These are phyloP conservation scores for Nicotiana paniculata DNA, from an alignment of 257 asterid genomes.

Conservation along the genomic window DNA sequence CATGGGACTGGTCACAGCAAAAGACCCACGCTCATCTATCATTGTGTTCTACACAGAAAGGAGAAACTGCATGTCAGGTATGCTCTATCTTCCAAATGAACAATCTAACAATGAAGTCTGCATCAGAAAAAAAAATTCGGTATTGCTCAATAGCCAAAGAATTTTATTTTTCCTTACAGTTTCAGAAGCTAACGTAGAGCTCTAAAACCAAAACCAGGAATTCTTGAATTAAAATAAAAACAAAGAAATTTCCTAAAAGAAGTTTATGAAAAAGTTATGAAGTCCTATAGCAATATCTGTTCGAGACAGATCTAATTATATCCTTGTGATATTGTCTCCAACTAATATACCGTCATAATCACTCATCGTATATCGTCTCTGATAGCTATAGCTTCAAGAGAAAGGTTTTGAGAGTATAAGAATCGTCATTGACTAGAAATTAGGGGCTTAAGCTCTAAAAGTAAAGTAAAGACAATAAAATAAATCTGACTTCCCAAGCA, in stretches of 20 bases:
- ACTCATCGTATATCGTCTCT: background rate
- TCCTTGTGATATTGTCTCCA: background rate
- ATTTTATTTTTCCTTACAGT: background rate
- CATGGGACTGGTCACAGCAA: slow-evolving; percentile 75
- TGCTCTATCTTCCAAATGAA: background rate
- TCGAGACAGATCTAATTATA: background rate
- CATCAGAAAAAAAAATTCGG: background rate
- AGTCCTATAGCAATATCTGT: background rate
- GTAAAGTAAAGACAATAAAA: background rate
- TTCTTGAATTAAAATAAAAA: background rate
- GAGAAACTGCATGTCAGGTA: background rate
- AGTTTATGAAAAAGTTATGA: background rate
- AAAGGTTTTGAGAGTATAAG: background rate
- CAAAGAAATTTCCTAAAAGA: background rate
- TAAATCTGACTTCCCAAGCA: background rate
- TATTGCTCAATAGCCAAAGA: background rate
- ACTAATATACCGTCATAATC: background rate
- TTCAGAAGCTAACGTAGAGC: background rate
- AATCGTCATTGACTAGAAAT: background rate
- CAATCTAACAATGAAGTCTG: background rate
- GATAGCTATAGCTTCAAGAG: background rate
- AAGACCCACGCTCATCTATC: slow-evolving; percentile 86
- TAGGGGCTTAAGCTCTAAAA: background rate
- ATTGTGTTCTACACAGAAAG: slow-evolving; percentile 54
- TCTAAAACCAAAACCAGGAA: background rate